Base-by-base conservation (phyloP, 768 basidiomycete species). In the Suillus spraguei region DNA sequence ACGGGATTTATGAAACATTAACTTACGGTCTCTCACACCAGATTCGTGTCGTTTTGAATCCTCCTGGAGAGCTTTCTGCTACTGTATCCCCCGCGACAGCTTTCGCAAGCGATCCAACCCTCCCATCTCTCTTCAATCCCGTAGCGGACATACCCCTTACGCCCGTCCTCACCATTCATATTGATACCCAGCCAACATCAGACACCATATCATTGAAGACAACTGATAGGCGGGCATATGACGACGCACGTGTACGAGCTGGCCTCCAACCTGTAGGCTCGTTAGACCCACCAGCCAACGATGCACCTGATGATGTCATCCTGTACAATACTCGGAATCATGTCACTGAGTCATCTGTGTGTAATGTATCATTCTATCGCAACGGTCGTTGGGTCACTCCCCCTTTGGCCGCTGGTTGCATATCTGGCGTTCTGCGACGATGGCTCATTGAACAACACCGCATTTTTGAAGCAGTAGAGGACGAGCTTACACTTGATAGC, bases 351-450 rank as follows among this genome's bases (percentile, higher is more conserved):
- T 79, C 89, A 1, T 85, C 88, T 36, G 85, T 90, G 53, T 87
- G 82, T 72, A 94, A 93, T 67, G 75, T 93, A 60, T 89, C 91
- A 2, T 83, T 93, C 64, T 83, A 81, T 66, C 85, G 88, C 14
- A 70, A 70, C 4, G 71, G 72, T 2, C 68, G 62, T 11, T 94
- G 92, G 92, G 66, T 90, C 61, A 92, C 92, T 1, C 92, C 92
- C 24, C 67, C 82, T 3, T 70, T 80, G 14, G 72, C 77, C 2
- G 82, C 83, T 22, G 91, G 92, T 22, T 92, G 92, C 69, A 81
- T 94, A n/a, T 76, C 83, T 5, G 92, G 92, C 20, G 86, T 91
- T 41, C 77, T 87, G 66, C 81, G 92, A 20, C 81, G 88, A 38
- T 90, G 85, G 85, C 75, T 94, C 9, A 76, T 94, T 22, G 85